Evolutionary conservation across 2,329 filamentous ascomycete species (phyloP).

Genomic region (Blastomyces parvus): DNA sequence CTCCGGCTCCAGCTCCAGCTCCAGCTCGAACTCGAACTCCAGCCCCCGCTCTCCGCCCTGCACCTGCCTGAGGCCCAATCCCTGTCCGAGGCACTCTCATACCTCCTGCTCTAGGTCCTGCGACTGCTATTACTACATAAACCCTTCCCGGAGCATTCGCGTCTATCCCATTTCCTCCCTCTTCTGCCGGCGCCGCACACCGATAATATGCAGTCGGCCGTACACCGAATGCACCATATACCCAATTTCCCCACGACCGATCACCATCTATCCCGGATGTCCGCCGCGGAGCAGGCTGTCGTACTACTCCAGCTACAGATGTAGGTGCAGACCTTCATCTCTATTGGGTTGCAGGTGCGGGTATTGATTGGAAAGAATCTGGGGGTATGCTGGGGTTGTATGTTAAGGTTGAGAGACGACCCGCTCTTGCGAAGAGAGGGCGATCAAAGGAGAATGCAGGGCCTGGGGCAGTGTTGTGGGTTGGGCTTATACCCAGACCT

Average conservation of each 20-base stretch:
- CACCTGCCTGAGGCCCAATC: constrained; percentile 12
- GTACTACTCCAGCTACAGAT: constrained; percentile 1
- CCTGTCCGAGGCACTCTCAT: constrained; percentile 6
- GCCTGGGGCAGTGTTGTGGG: not conserved
- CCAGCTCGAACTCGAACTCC: not conserved
- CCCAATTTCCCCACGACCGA: constrained; percentile 1
- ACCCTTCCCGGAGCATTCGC: constrained; percentile 2
- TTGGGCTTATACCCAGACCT: not conserved
- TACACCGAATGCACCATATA: not conserved
- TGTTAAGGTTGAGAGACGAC: not conserved
- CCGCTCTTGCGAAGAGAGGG: not conserved
- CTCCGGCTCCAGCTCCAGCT: constrained; percentile 13
- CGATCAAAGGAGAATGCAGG: not conserved
- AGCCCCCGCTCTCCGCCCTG: constrained; percentile 2
- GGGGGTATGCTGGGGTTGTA: not conserved
- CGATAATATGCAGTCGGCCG: not conserved
- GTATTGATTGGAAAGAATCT: not conserved
- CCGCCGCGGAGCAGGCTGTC: constrained; percentile 3
- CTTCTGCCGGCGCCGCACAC: not conserved
- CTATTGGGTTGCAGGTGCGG: not conserved
- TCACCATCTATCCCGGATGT: constrained; percentile 6
- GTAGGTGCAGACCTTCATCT: not conserved
- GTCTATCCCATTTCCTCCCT: constrained; percentile 1
- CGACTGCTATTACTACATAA: constrained; percentile 3
- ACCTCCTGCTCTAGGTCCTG: not conserved